These are phyloP conservation scores for Exophiala sp. DNA, from an alignment of 2,329 filamentous ascomycete genomes.

Conservation along the genomic window DNA sequence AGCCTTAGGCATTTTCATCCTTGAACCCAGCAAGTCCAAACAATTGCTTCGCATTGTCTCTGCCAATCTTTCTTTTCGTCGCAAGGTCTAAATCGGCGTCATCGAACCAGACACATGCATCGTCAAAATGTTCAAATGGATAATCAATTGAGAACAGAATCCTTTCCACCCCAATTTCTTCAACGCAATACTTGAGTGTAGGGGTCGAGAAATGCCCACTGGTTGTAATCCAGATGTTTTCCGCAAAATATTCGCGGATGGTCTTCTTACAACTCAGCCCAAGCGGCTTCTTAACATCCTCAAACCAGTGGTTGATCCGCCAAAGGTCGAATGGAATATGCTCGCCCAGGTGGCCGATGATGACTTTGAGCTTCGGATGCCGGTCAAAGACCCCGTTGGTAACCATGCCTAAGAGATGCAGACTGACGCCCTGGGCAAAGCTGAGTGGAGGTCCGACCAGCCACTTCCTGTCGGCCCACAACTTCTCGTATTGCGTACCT, in stretches of 20 bases:
- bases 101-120: conserved; percentile 31
- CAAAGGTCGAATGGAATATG: conserved; percentile 44
- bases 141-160: conserved; percentile 43
- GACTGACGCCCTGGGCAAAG: conserved; percentile 29
- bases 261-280: conserved; percentile 39
- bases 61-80: conserved; percentile 49
- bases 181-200: conserved; percentile 37
- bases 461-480: conserved; percentile 30
- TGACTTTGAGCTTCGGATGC: conserved; percentile 29
- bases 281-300: conserved; percentile 31
- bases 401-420: conserved; percentile 31
- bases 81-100: conserved; percentile 40
- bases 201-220: conserved; percentile 41
- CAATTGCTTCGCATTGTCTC: conserved; percentile 46
- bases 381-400: conserved; percentile 31
- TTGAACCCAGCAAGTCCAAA: too few relatives aligned
- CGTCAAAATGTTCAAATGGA: conserved; percentile 27
- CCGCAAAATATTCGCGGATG: conserved; percentile 42
- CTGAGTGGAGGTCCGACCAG: conserved; percentile 29
- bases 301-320: conserved; percentile 33
- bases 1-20: too few relatives aligned
- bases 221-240: conserved; percentile 44
- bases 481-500: conserved; percentile 35
- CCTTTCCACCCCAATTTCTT: conserved; percentile 38
- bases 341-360: conserved; percentile 31